These are phyloP conservation scores for Trichosporon coremiiforme DNA, from an alignment of 1,284 basidiomycete species.

Conservation along the genomic window DNA sequence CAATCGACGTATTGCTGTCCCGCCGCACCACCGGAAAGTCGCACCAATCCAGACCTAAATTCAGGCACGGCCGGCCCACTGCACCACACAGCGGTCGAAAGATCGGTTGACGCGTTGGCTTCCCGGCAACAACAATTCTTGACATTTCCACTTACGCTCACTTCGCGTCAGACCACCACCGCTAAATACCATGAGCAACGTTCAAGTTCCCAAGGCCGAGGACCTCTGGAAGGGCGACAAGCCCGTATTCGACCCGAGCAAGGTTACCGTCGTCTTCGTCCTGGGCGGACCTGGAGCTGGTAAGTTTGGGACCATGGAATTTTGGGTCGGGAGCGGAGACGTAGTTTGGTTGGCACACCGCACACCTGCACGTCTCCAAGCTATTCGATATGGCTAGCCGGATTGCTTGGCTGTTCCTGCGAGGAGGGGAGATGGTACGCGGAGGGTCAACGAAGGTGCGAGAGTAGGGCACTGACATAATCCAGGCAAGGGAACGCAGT, in stretches of 20 bases:
- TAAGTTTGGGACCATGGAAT: constrained; percentile 48
- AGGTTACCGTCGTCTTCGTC: constrained; percentile 90
- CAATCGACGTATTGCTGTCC: background rate
- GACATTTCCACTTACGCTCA: background rate
- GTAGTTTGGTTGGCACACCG: background rate
- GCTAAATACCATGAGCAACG: constrained; percentile 6
- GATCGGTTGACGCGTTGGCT: constrained; percentile 16
- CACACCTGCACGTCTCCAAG: background rate
- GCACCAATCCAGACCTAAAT: constrained; percentile 7
- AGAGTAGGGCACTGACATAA: constrained; percentile 10
- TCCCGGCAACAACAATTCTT: constrained; percentile 9
- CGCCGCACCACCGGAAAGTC: background rate
- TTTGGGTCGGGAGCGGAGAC: constrained; percentile 9
- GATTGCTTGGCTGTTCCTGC: background rate
- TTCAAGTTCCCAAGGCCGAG: constrained; percentile 18
- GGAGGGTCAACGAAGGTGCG: background rate
- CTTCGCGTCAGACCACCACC: background rate
- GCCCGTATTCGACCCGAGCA: constrained; percentile 68
- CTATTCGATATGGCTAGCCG: background rate
- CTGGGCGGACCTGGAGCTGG: constrained; percentile 96
- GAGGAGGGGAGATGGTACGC: background rate
- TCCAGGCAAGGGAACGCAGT: constrained; percentile 96
- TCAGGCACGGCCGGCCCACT: constrained; percentile 16
- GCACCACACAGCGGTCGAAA: background rate
- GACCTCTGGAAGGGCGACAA: constrained; percentile 30